Evolutionary conservation across 2,329 filamentous ascomycete species (phyloP).

Genomic region (Hypomyces perniciosus): DNA sequence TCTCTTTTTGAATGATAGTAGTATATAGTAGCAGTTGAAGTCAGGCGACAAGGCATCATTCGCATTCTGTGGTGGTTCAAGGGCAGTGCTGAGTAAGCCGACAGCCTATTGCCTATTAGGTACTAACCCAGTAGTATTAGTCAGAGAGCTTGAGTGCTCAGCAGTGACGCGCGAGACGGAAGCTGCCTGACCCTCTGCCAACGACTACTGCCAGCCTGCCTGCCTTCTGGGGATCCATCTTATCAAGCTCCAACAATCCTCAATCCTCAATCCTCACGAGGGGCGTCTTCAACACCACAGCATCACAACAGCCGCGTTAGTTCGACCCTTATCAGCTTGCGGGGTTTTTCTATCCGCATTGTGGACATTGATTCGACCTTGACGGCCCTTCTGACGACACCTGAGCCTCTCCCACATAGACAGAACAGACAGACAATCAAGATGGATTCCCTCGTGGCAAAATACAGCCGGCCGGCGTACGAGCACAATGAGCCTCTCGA

Average conservation of each 20-base stretch:
- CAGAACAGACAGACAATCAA: conserved; percentile 17
- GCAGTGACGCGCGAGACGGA: conserved; percentile 37
- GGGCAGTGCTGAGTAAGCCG: neutral
- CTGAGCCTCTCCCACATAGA: neutral
- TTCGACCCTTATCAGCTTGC: neutral
- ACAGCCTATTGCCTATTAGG: neutral
- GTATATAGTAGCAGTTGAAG: no score
- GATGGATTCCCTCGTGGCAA: conserved; percentile 92
- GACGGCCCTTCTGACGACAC: neutral
- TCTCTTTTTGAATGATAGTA: no score
- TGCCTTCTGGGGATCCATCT: neutral
- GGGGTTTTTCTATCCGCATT: neutral
- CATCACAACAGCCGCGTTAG: neutral
- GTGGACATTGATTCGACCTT: neutral
- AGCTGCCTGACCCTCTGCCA: conserved; percentile 36
- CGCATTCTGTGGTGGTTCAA: neutral
- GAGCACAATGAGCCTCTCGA: conserved; percentile 65
- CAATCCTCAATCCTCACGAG: neutral
- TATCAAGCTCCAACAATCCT: neutral
- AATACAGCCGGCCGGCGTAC: conserved; percentile 76
- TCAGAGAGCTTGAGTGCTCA: neutral
- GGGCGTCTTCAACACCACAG: neutral
- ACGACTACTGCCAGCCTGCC: neutral
- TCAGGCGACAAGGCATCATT: no score
- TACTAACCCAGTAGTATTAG: neutral